These are phyloP conservation scores for Xylaria telfairii DNA, from an alignment of 495 filamentous ascomycete species.

Conservation along the genomic window DNA sequence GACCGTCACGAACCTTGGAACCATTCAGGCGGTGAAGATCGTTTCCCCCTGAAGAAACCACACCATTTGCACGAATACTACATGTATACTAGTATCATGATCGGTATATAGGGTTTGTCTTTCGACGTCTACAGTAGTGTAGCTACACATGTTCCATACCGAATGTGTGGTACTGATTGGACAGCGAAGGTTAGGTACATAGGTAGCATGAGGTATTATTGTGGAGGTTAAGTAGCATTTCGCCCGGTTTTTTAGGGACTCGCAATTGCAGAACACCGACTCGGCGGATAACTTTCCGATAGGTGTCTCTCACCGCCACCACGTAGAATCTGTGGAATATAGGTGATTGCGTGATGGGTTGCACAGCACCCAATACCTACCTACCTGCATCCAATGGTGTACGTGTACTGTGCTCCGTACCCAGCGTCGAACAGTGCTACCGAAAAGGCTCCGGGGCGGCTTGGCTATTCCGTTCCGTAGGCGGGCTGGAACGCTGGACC, in stretches of 20 bases:
- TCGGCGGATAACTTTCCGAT: neutral
- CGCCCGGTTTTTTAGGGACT: neutral
- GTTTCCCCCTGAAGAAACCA: neutral
- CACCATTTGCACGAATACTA: neutral
- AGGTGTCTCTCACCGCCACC: slow-evolving; percentile 18
- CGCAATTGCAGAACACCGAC: neutral
- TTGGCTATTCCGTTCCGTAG: neutral
- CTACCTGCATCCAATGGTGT: neutral
- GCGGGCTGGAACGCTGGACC: neutral
- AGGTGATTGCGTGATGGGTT: slow-evolving; percentile 25
- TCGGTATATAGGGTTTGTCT: neutral
- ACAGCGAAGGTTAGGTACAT: neutral
- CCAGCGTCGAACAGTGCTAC: neutral
- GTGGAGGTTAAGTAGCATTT: neutral
- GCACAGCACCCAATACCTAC: slow-evolving; percentile 17
- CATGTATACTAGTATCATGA: too few species aligned
- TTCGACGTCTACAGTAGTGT: neutral
- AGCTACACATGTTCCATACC: neutral
- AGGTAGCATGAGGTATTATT: neutral
- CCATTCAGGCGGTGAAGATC: slow-evolving; percentile 19
- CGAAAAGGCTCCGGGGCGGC: neutral
- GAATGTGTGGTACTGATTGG: neutral
- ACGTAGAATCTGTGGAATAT: neutral
- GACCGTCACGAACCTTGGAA: neutral
- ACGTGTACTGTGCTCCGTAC: too few species aligned